Percentiles rank a stretch among this genome's conserved stretches.
phyloP scores from a whole-genome alignment of 2,329 filamentous ascomycete genomes.

The Aspergillaceae sp. region DNA sequence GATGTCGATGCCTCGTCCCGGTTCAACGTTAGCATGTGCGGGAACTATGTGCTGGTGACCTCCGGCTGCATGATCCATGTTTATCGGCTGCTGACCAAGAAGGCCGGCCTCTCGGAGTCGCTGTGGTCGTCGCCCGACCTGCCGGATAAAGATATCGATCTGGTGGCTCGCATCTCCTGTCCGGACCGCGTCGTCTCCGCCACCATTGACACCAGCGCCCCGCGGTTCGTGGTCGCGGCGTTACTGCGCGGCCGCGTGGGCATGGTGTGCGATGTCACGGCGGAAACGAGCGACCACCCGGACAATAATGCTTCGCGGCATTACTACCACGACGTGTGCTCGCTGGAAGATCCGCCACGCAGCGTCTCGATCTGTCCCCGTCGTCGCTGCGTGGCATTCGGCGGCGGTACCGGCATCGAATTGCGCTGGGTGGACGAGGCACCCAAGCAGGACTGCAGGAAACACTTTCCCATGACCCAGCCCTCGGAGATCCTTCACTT shows the following conservation, averaged over 20 bases:
- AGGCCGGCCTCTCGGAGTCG: conserved; percentile 5
- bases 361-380: conserved; percentile 59
- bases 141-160: conserved; percentile 29
- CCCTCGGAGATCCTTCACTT: conserved; percentile 46
- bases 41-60: conserved; percentile 49
- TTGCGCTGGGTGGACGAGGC: conserved; percentile 51
- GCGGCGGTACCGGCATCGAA: conserved; percentile 54
- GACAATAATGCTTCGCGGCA: conserved; percentile 22
- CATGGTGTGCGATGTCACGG: conserved; percentile 47
- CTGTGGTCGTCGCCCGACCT: conserved; percentile 15
- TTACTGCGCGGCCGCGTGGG: conserved; percentile 53
- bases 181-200: conserved; percentile 50
- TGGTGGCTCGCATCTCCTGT: conserved; percentile 48
- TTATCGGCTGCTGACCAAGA: conserved; percentile 38
- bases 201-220: conserved; percentile 54
- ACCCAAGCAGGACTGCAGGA: conserved; percentile 31
- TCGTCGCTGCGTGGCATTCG: conserved; percentile 56
- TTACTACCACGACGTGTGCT: conserved; percentile 49
- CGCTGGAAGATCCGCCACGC: conserved; percentile 54
- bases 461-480: conserved; percentile 34
- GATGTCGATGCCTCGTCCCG: conserved; percentile 22
- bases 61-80: conserved; percentile 49
- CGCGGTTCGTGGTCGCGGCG: conserved; percentile 49
- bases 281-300: conserved; percentile 12
- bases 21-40: conserved; percentile 51